These are phyloP conservation scores for Capsicum chinense DNA, from an alignment of 257 asterid genomes.

Conservation along the genomic window DNA sequence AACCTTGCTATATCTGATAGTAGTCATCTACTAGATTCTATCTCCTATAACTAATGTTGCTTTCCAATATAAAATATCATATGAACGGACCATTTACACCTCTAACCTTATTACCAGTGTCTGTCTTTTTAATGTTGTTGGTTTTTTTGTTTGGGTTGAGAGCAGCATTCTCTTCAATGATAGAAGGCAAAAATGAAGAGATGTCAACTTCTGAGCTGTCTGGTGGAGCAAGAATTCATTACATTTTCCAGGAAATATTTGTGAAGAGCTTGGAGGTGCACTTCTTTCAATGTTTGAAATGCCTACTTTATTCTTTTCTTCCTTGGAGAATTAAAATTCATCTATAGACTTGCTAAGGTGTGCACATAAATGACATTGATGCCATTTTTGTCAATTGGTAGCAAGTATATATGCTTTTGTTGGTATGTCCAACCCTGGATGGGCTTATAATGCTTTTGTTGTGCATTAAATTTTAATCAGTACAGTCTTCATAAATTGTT, in stretches of 20 bases:
- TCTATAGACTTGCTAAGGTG: neutral
- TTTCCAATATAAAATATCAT: neutral
- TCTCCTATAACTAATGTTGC: neutral
- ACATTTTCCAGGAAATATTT: constrained; percentile 83
- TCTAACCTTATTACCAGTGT: neutral
- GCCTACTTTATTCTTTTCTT: constrained; percentile 30
- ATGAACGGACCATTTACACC: neutral
- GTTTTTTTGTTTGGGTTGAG: neutral
- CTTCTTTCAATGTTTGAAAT: constrained; percentile 33
- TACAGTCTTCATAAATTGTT: constrained; percentile 2
- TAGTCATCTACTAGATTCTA: neutral
- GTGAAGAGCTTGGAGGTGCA: constrained; percentile 91
- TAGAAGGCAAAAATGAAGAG: constrained; percentile 90
- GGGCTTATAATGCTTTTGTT: neutral
- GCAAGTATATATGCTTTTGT: constrained; percentile 13
- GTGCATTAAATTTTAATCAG: neutral
- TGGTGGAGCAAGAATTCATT: constrained; percentile 98
- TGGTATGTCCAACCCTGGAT: neutral
- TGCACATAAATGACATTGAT: neutral
- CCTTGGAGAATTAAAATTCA: constrained; percentile 2
- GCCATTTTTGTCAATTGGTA: neutral
- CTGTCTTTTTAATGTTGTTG: neutral
- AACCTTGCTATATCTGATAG: neutral
- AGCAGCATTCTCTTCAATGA: constrained; percentile 88
- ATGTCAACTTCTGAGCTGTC: constrained; percentile 90